Evolutionary conservation across 805 yeast genomes (phyloP).

Genomic region (Teunomyces funiuensis): DNA sequence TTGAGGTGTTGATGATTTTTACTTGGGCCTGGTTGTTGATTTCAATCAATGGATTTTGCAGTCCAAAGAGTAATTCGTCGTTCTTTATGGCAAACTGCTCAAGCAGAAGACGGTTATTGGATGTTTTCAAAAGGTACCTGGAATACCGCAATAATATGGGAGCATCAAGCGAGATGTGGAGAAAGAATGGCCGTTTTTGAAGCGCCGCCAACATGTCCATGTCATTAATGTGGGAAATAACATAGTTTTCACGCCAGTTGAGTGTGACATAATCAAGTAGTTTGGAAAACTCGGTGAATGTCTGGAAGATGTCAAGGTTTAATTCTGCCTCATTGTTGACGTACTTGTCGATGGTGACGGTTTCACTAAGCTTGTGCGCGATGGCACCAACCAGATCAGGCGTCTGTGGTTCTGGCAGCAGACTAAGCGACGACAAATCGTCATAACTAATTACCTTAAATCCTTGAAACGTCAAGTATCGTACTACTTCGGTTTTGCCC

Average conservation of each 20-base stretch:
- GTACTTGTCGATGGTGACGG: neutral
- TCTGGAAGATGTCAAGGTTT: conserved; percentile 9
- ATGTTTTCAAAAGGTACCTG: conserved; percentile 25
- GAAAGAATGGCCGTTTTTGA: conserved; percentile 75
- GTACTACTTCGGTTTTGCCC: conserved; percentile 64
- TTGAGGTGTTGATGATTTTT: conserved; percentile 40
- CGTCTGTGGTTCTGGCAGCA: conserved; percentile 2
- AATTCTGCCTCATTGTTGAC: neutral
- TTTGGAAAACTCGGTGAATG: conserved; percentile 41
- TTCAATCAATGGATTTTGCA: conserved; percentile 52
- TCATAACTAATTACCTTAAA: conserved; percentile 35
- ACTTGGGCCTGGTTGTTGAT: conserved; percentile 57
- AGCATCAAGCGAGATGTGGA: conserved; percentile 77
- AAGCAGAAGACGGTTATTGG: conserved; percentile 14
- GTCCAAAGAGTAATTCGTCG: conserved; percentile 42
- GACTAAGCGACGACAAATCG: neutral
- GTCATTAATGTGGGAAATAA: conserved; percentile 50
- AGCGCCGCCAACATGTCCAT: conserved; percentile 45
- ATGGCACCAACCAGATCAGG: neutral
- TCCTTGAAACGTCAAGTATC: conserved; percentile 56
- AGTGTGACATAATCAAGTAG: conserved; percentile 62
- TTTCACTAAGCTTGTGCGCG: neutral
- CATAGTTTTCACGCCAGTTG: conserved; percentile 65
- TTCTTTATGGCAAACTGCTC: conserved; percentile 38
- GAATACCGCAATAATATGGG: conserved; percentile 52